Evolutionary conservation across 306 rosid genomes (phyloP), one percentile per base, ranked within the genome.

Genomic region (Parietaria judaica): DNA sequence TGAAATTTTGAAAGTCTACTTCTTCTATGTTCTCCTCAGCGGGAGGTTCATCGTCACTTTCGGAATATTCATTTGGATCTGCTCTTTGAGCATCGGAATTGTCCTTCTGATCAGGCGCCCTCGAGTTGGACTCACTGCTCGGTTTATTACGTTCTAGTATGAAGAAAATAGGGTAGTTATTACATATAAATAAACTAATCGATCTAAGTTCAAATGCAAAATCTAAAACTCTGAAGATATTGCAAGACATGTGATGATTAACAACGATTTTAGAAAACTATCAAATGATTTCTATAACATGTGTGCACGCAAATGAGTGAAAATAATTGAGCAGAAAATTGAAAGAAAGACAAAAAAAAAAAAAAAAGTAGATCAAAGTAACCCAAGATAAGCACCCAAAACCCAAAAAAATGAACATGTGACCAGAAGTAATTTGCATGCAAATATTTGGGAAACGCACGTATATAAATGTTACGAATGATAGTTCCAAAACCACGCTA

Each of bases 61-160:
- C 70, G 51, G 70, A 66, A 57, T 45, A 61, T 58, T 67, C 74
- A 8, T 54, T 66, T 63, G 46, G 16, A 35, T 61, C 68, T 34
- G 64, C 49, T 38, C 39, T 51, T 53, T 48, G 51, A 49, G 39
- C 59, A 7, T 37, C 79, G 51, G 64, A 54, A 60, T 75, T 80
- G 70, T 85, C 87, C 12, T 72, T 76, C 16, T 68, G 79, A 58
- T 75, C 69, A 6, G 70, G 53, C 15, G 70, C 73, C 60, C 69
- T 75, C 13, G 70, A 71, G 41, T 58, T 63, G 35, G 70, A 71
- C 54, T 52, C 79, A 16, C 74, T 75, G 54, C 75, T 68, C 56
- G 81, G 86, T 76, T 78, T 66, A 14, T 61, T 69, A 58, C 56
- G 66, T 68, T 84, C 94, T 79, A 70, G 61, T 51, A 53, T 37